These are phyloP conservation scores for Porpolomopsis calyptriformis DNA, from an alignment of 768 basidiomycete species.

Conservation along the genomic window DNA sequence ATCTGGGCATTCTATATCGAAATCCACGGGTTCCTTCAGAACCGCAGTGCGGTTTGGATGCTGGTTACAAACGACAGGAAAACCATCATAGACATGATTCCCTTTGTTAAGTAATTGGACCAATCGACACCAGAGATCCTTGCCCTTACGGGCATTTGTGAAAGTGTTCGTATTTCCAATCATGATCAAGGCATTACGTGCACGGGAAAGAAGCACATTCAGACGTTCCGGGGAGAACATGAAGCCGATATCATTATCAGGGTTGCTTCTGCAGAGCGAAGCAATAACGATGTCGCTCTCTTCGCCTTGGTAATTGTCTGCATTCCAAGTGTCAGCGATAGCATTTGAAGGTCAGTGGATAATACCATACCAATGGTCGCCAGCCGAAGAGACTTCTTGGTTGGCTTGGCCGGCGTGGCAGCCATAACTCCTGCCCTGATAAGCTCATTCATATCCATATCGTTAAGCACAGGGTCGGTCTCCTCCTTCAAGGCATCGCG, in stretches of 20 bases:
- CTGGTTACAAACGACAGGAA: slow-evolving; percentile 48
- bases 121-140: slow-evolving; percentile 40
- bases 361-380: slow-evolving; percentile 49
- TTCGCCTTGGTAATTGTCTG: slow-evolving; percentile 73
- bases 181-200: slow-evolving; percentile 53
- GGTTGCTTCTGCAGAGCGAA: slow-evolving; percentile 52
- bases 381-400: slow-evolving; percentile 40
- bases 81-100: slow-evolving; percentile 44
- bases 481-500: slow-evolving; percentile 33
- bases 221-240: slow-evolving; percentile 61
- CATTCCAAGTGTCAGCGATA: not conserved
- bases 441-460: slow-evolving; percentile 51
- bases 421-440: slow-evolving; percentile 44
- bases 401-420: slow-evolving; percentile 25
- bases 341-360: not conserved
- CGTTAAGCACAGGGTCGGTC: slow-evolving; percentile 51
- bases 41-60: slow-evolving; percentile 34
- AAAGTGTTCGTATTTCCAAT: slow-evolving; percentile 58
- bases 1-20: slow-evolving; percentile 43
- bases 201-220: slow-evolving; percentile 62
- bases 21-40: slow-evolving; percentile 35
- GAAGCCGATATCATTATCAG: slow-evolving; percentile 50
- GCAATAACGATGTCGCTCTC: slow-evolving; percentile 60
- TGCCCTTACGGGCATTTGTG: slow-evolving; percentile 37
- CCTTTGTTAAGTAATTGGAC: slow-evolving; percentile 33